phyloP scores from a whole-genome alignment of 2,329 filamentous ascomycete species.

The Cercospora sesami region DNA sequence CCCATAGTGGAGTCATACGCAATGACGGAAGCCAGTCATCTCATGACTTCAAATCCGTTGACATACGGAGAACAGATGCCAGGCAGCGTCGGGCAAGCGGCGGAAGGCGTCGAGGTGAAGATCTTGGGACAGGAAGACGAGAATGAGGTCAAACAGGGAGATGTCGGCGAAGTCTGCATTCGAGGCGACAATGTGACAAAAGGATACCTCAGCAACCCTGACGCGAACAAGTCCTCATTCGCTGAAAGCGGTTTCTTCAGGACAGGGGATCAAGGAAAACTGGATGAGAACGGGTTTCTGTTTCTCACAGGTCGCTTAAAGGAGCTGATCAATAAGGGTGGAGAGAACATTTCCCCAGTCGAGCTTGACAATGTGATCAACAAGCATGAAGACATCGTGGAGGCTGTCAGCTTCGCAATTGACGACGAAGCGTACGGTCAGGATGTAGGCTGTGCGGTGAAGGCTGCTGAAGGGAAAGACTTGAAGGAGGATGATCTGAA shows the following conservation, averaged over 20 bases:
- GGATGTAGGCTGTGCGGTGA: slow-evolving; percentile 74
- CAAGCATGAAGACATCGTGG: slow-evolving; percentile 67
- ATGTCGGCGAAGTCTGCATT: background rate
- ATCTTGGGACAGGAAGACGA: background rate
- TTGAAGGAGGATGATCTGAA: slow-evolving; percentile 61
- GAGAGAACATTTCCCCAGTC: slow-evolving; percentile 85
- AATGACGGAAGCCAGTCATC: background rate
- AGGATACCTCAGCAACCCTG: background rate
- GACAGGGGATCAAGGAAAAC: slow-evolving; percentile 80
- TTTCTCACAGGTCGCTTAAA: slow-evolving; percentile 86
- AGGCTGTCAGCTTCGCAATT: slow-evolving; percentile 81
- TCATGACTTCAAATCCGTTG: background rate
- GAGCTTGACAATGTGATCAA: slow-evolving; percentile 80
- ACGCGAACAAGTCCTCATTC: slow-evolving; percentile 58
- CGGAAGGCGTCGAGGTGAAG: background rate
- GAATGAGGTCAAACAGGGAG: background rate
- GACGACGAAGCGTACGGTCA: slow-evolving; percentile 80
- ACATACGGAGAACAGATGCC: background rate
- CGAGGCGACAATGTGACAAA: background rate
- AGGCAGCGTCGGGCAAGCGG: background rate
- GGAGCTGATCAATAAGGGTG: slow-evolving; percentile 87
- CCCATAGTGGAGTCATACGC: background rate
- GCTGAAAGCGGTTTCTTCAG: slow-evolving; percentile 75
- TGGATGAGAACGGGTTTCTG: slow-evolving; percentile 68
- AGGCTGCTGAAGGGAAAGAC: slow-evolving; percentile 66